Percentiles rank a stretch among this genome's conserved stretches.
Conservation (phyloP, 371 early-diverging fungal genomes). For the Mortierella sp. region DNA sequence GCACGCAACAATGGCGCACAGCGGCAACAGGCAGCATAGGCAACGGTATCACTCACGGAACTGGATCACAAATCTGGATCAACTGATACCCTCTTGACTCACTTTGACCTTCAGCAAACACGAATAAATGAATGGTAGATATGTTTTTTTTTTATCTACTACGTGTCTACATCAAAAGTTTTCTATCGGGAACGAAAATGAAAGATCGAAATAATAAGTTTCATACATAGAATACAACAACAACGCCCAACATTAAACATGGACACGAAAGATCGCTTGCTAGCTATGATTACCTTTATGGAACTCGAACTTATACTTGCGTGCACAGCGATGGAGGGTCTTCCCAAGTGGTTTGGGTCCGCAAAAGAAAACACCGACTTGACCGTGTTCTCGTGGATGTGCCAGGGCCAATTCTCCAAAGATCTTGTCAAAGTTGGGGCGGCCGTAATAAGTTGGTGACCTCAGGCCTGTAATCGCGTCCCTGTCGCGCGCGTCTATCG, state of each 20-base stretch:
- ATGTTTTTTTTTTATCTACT: neutral
- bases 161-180: slow-evolving; percentile 18
- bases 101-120: neutral
- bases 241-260: neutral
- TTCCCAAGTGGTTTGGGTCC: slow-evolving; percentile 68
- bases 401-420: slow-evolving; percentile 62
- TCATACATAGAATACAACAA: neutral
- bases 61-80: neutral
- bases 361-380: slow-evolving; percentile 74
- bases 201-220: neutral
- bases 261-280: neutral
- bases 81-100: neutral
- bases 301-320: slow-evolving; percentile 55
- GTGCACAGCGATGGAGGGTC: slow-evolving; percentile 49
- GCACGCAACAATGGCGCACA: slow-evolving; percentile 20
- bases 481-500: slow-evolving; percentile 44
- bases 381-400: slow-evolving; percentile 61
- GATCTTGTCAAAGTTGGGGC: slow-evolving; percentile 73
- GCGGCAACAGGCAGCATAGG: neutral
- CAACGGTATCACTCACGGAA: neutral
- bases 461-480: slow-evolving; percentile 73
- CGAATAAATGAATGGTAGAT: neutral
- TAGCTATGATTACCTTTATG: slow-evolving; percentile 39
- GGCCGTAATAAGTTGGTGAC: slow-evolving; percentile 73
- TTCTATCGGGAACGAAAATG: slow-evolving; percentile 10